These are phyloP conservation scores for Candida tallmaniae DNA, from an alignment of 805 yeast genomes.

Conservation along the genomic window DNA sequence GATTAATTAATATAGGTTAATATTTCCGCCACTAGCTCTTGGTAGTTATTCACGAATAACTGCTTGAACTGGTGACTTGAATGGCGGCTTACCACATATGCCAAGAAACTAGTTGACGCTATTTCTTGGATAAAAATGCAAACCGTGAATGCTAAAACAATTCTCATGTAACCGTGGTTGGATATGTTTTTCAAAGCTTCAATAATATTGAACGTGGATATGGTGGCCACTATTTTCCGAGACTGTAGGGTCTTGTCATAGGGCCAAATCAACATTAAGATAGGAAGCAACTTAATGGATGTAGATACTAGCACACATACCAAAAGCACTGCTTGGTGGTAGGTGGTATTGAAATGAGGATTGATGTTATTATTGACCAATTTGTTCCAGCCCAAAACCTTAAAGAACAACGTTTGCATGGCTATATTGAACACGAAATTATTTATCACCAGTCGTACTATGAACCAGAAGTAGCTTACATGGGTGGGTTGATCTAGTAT, in stretches of 20 bases:
- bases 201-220: constrained; percentile 57
- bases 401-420: constrained; percentile 22
- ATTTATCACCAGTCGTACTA: constrained; percentile 47
- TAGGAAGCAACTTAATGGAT: constrained; percentile 80
- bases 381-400: constrained; percentile 5
- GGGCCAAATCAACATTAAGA: constrained; percentile 94
- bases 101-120: constrained; percentile 9
- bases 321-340: constrained; percentile 41
- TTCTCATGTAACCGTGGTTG: constrained; percentile 11
- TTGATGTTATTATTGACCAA: constrained; percentile 2
- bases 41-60: constrained; percentile 4
- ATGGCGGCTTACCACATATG: constrained; percentile 11
- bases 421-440: constrained; percentile 36
- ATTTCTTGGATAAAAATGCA: constrained; percentile 14
- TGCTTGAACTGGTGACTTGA: constrained; percentile 10
- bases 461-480: constrained; percentile 54
- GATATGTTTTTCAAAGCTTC: constrained; percentile 46
- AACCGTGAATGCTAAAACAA: constrained; percentile 13
- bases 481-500: constrained; percentile 33
- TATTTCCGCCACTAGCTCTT: not conserved
- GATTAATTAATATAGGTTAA: not conserved
- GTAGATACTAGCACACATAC: constrained; percentile 72
- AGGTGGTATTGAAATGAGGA: constrained; percentile 1
- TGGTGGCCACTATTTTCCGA: constrained; percentile 51
- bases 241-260: constrained; percentile 73